Conservation (phyloP, 2,329 filamentous ascomycete genomes). For the Knufia petricola region DNA sequence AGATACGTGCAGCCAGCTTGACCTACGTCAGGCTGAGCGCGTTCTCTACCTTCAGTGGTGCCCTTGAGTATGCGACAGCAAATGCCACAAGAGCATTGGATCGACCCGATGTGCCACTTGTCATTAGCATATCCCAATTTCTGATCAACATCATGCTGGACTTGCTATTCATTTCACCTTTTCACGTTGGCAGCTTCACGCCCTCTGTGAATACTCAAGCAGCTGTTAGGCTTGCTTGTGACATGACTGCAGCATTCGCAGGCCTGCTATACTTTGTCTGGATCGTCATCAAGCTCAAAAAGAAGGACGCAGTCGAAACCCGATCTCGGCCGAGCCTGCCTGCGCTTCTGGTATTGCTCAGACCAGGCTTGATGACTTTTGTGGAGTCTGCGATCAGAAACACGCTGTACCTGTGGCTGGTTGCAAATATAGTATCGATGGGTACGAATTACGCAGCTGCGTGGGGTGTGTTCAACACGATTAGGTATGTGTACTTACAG, state of each 20-base stretch:
- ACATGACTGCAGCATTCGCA: conserved; percentile 43
- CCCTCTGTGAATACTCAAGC: conserved; percentile 58
- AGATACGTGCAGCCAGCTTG: conserved; percentile 48
- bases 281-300: conserved; percentile 11
- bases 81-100: conserved; percentile 56
- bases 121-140: conserved; percentile 57
- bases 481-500: conserved; percentile 27
- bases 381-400: conserved; percentile 58
- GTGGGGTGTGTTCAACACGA: conserved; percentile 65
- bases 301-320: conserved; percentile 14
- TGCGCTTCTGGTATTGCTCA: conserved; percentile 43
- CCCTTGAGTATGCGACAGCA: conserved; percentile 54
- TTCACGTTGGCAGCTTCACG: conserved; percentile 46
- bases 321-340: conserved; percentile 31
- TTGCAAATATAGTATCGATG: conserved; percentile 54
- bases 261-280: conserved; percentile 53
- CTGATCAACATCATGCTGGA: conserved; percentile 58
- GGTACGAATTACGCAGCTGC: conserved; percentile 59
- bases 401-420: conserved; percentile 60
- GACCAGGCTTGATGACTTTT: conserved; percentile 52
- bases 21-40: conserved; percentile 57
- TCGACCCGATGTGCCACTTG: conserved; percentile 57
- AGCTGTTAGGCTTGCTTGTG: conserved; percentile 52
- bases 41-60: conserved; percentile 52
- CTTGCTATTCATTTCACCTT: conserved; percentile 55